Conservation (phyloP, 495 filamentous ascomycete genomes). For the Hyaloscypha variabilis region DNA sequence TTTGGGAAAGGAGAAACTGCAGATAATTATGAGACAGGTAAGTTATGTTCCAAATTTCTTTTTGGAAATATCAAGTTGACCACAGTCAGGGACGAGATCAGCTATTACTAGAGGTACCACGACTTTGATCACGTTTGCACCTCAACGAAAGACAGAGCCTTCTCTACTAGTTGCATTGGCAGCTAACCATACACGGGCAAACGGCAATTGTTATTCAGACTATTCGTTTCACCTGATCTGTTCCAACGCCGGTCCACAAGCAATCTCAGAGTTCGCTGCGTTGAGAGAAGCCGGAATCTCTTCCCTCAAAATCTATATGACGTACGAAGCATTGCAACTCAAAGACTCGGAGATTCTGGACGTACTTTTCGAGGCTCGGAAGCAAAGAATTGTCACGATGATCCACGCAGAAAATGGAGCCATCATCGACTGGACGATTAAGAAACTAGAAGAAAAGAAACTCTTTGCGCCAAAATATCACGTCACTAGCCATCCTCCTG, state of each 20-base stretch:
- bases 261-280: slow-evolving; percentile 47
- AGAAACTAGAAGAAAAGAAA: slow-evolving; percentile 44
- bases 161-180: slow-evolving; percentile 50
- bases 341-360: slow-evolving; percentile 58
- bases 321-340: slow-evolving; percentile 59
- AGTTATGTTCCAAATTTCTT: background rate
- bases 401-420: slow-evolving; percentile 65
- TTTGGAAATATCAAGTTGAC: slow-evolving; percentile 1
- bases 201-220: slow-evolving; percentile 55
- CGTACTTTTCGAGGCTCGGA: slow-evolving; percentile 51
- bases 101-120: slow-evolving; percentile 56
- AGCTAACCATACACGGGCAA: slow-evolving; percentile 49
- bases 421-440: slow-evolving; percentile 52
- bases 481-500: slow-evolving; percentile 51
- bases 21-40: slow-evolving; percentile 52
- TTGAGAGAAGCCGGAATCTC: slow-evolving; percentile 53
- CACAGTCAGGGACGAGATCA: slow-evolving; percentile 47
- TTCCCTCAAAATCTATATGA: slow-evolving; percentile 67
- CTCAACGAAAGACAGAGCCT: slow-evolving; percentile 52
- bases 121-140: slow-evolving; percentile 61
- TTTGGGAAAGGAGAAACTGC: slow-evolving; percentile 52
- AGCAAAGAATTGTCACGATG: slow-evolving; percentile 57
- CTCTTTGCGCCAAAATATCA: slow-evolving; percentile 58
- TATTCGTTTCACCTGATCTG: slow-evolving; percentile 65
- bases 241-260: slow-evolving; percentile 47